These are phyloP conservation scores for Suhomyces sp. DNA, from an alignment of 805 yeast species.

Conservation along the genomic window DNA sequence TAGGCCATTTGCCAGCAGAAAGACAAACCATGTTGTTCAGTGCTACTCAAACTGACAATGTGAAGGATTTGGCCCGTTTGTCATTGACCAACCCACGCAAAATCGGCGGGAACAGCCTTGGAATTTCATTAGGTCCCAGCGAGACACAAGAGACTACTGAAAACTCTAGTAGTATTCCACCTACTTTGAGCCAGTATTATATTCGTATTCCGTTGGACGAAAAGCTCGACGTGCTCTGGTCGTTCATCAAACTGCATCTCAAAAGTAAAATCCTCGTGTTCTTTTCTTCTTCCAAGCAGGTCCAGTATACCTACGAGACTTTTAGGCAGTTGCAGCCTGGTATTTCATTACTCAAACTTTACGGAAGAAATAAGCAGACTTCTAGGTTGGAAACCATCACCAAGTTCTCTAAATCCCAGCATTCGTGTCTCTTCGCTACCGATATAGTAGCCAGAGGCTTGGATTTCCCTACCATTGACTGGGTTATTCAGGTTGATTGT, in stretches of 20 bases:
- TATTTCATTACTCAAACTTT: slow-evolving; percentile 77
- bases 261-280: slow-evolving; percentile 80
- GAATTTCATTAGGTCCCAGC: slow-evolving; percentile 20
- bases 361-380: slow-evolving; percentile 89
- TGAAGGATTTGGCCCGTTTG: slow-evolving; percentile 77
- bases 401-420: slow-evolving; percentile 73
- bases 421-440: slow-evolving; percentile 82
- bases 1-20: slow-evolving; percentile 71
- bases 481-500: slow-evolving; percentile 92
- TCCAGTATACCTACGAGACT: slow-evolving; percentile 82
- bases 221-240: slow-evolving; percentile 81
- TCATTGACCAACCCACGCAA: slow-evolving; percentile 61
- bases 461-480: slow-evolving; percentile 88
- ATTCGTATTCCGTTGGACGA: slow-evolving; percentile 69
- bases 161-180: slow-evolving; percentile 74
- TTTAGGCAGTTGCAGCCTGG: slow-evolving; percentile 90
- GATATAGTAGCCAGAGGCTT: slow-evolving; percentile 91
- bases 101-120: slow-evolving; percentile 19
- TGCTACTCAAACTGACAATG: slow-evolving; percentile 85
- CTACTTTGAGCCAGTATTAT: slow-evolving; percentile 79
- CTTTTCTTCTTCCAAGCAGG: slow-evolving; percentile 85
- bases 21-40: slow-evolving; percentile 84
- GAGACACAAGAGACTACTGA: slow-evolving; percentile 16
- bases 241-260: slow-evolving; percentile 79
- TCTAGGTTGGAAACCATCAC: slow-evolving; percentile 79